Percentiles rank a stretch among this genome's conserved stretches.
Evolutionary conservation across 2,329 filamentous ascomycete genomes (phyloP).

Genomic region (Pseudohalonectria lignicola): DNA sequence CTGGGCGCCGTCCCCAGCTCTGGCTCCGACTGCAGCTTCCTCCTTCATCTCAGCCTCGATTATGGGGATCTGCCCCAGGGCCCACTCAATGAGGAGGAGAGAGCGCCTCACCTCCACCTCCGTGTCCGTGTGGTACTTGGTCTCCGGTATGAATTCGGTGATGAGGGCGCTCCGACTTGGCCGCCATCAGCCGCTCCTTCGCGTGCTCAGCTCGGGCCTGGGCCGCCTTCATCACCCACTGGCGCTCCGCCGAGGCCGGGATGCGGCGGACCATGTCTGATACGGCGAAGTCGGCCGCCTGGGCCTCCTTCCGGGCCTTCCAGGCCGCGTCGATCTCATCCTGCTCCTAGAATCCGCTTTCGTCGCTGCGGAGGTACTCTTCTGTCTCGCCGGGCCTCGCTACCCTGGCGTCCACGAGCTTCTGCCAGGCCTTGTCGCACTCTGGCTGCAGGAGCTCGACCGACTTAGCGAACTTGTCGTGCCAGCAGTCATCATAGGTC

Average conservation of each 20-base stretch:
- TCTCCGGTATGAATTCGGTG: not conserved
- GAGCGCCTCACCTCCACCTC: not conserved
- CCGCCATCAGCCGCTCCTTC: not conserved
- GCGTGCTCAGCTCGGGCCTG: not conserved
- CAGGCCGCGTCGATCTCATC: conserved; percentile 8
- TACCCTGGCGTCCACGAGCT: conserved; percentile 18
- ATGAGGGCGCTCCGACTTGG: not conserved
- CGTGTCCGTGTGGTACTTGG: not conserved
- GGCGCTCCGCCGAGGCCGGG: not conserved
- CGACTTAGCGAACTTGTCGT: not conserved
- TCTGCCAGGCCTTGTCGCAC: conserved; percentile 18
- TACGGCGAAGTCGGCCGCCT: conserved; percentile 4
- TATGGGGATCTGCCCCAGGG: not conserved
- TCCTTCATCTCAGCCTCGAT: not conserved
- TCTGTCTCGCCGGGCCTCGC: conserved; percentile 16
- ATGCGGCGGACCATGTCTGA: not conserved
- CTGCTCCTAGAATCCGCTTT: conserved; percentile 5
- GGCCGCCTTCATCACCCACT: not conserved
- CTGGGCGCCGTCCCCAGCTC: not conserved
- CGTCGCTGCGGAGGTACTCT: conserved; percentile 10
- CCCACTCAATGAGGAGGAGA: not conserved
- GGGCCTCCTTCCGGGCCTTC: conserved; percentile 8
- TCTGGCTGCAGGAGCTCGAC: conserved; percentile 10
- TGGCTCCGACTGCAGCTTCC: not conserved
- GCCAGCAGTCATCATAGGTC: not conserved